A percentile compares a stretch with the other conserved stretches of the same genome.
phyloP scores from a whole-genome alignment of 225 moss, liverwort and hornwort species.

The Bryoerythrophyllum caledonicum region DNA sequence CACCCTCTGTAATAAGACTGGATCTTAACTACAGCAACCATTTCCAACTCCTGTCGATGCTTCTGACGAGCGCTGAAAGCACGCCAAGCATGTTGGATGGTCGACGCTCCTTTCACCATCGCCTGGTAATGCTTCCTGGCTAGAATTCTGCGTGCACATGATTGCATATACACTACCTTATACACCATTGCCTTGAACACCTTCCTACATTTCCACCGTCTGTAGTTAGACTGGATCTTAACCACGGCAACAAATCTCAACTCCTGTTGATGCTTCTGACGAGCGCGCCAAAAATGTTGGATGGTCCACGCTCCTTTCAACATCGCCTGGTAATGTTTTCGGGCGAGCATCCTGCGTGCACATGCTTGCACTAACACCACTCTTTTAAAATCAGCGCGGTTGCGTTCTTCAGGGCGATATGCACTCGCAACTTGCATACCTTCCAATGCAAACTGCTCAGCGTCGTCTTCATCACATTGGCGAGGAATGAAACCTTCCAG shows the following conservation, averaged over 20 bases:
- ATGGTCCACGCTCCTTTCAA: neutral
- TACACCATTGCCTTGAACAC: neutral
- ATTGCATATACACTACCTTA: neutral
- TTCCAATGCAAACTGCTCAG: conserved; percentile 24
- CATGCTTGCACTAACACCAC: neutral
- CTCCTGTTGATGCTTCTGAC: neutral
- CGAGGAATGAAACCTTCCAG: neutral
- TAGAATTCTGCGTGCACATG: neutral
- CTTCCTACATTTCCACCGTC: conserved; percentile 27
- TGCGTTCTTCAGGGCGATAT: neutral
- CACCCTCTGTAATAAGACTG: no score
- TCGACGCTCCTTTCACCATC: no score
- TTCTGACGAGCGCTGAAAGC: neutral
- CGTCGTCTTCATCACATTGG: neutral
- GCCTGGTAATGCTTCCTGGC: neutral
- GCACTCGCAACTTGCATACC: conserved; percentile 13
- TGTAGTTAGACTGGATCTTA: conserved; percentile 22
- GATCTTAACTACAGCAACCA: no score
- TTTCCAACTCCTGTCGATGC: no score
- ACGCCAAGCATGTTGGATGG: no score
- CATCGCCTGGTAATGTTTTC: neutral
- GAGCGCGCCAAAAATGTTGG: neutral
- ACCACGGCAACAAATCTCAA: neutral
- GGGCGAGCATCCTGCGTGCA: neutral
- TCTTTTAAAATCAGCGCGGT: neutral